Percentiles rank a stretch among this genome's conserved stretches.
Conservation (phyloP, 371 early-diverging fungal species). For the Saksenaea vasiformis region DNA sequence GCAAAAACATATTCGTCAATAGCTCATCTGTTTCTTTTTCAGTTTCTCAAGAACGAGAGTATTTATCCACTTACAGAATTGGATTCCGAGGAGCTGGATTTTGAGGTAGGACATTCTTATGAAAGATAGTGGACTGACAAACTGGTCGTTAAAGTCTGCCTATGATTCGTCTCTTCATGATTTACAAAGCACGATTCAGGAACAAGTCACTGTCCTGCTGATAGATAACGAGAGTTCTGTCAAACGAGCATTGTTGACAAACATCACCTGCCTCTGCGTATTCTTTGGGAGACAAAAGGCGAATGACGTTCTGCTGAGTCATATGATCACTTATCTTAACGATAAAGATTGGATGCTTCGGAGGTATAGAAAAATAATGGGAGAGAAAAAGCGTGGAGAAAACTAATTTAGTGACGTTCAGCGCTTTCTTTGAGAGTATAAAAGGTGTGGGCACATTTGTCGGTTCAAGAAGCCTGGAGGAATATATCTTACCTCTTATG, state of each 20-base stretch:
- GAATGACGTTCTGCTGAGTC: conserved; percentile 83
- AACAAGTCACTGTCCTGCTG: conserved; percentile 67
- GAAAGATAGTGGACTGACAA: not conserved
- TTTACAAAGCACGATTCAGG: conserved; percentile 74
- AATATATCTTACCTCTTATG: conserved; percentile 93
- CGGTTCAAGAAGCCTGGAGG: conserved; percentile 82
- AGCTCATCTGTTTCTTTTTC: not conserved
- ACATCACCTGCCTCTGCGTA: conserved; percentile 79
- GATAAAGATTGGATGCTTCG: conserved; percentile 91
- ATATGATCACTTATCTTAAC: conserved; percentile 95
- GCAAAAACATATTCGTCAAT: not conserved
- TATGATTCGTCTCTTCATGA: conserved; percentile 77
- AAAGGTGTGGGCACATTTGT: conserved; percentile 89
- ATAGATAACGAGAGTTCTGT: conserved; percentile 73
- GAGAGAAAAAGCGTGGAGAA: not conserved
- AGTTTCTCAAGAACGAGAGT: conserved; percentile 65
- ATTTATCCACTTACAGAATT: conserved; percentile 54
- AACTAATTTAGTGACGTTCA: conserved; percentile 16
- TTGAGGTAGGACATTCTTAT: conserved; percentile 41
- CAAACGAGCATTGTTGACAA: conserved; percentile 74
- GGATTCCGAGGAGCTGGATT: conserved; percentile 58
- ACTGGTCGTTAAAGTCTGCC: conserved; percentile 47
- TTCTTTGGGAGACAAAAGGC: conserved; percentile 85
- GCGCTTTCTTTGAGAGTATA: conserved; percentile 90
- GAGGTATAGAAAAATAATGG: conserved; percentile 47